Evolutionary conservation across 2,329 filamentous ascomycete species (phyloP).

Genomic region (Gliomastix tumulicola): DNA sequence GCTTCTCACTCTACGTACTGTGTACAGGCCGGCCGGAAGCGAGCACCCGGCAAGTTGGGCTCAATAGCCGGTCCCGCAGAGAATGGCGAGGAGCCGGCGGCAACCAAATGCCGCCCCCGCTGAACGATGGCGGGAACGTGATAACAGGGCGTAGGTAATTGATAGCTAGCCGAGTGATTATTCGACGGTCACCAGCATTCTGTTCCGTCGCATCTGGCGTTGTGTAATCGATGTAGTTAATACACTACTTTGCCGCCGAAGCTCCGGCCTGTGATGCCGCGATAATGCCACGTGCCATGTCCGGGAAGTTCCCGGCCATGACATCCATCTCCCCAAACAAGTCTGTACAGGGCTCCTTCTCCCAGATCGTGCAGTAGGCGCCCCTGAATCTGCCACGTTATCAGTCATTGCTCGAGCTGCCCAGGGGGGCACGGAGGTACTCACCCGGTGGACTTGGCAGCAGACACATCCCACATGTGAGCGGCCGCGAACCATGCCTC

Average conservation of each 20-base stretch:
- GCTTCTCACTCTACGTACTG: too few relatives aligned
- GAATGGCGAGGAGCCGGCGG: not conserved
- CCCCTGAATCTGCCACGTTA: constrained; percentile 30
- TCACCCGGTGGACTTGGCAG: constrained; percentile 38
- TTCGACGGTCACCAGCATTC: too few relatives aligned
- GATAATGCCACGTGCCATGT: constrained; percentile 37
- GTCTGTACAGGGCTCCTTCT: constrained; percentile 40
- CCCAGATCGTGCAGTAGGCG: constrained; percentile 45
- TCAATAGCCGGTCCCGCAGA: too few relatives aligned
- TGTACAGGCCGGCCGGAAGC: too few relatives aligned
- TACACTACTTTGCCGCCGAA: too few relatives aligned
- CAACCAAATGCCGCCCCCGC: not conserved
- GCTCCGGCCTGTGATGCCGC: constrained; percentile 11
- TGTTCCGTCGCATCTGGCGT: too few relatives aligned
- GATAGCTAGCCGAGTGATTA: too few relatives aligned
- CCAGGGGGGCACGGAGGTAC: constrained; percentile 2
- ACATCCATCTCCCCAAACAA: constrained; percentile 47
- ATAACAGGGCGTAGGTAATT: too few relatives aligned
- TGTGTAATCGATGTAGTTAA: too few relatives aligned
- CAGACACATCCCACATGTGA: constrained; percentile 53
- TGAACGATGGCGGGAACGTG: not conserved
- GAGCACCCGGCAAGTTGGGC: too few relatives aligned
- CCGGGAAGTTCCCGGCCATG: constrained; percentile 33
- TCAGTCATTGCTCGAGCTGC: not conserved
- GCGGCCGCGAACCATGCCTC: constrained; percentile 51